phyloP scores from a whole-genome alignment of 2,329 filamentous ascomycete genomes.

The Pseudogymnoascus sp. region DNA sequence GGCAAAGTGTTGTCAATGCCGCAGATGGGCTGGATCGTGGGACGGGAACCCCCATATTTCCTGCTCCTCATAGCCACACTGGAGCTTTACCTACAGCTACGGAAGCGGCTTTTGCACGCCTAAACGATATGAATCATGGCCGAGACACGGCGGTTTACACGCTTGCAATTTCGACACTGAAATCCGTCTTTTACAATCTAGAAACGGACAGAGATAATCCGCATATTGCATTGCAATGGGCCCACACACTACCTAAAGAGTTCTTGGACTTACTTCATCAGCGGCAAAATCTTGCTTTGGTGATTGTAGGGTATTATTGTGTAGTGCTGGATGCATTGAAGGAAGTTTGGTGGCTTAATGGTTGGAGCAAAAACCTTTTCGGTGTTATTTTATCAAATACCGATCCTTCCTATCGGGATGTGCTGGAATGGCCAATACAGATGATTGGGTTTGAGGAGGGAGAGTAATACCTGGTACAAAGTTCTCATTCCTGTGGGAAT shows the following conservation, averaged over 20 bases:
- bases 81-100: neutral
- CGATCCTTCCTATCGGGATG: conserved; percentile 9
- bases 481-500: neutral
- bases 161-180: conserved; percentile 15
- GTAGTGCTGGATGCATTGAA: conserved; percentile 14
- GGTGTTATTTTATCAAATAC: conserved; percentile 8
- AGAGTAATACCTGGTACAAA: neutral
- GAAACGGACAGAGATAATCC: conserved; percentile 12
- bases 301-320: conserved; percentile 18
- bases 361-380: conserved; percentile 15
- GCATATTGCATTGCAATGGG: conserved; percentile 15
- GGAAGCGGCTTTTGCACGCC: conserved; percentile 11
- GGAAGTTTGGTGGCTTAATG: conserved; percentile 16
- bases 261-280: conserved; percentile 15
- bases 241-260: conserved; percentile 8
- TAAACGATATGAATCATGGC: conserved; percentile 14
- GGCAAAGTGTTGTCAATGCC: conserved; percentile 16
- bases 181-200: conserved; percentile 10
- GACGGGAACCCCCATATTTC: neutral
- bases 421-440: conserved; percentile 11
- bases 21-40: conserved; percentile 12
- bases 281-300: conserved; percentile 14
- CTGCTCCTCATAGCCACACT: neutral
- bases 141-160: conserved; percentile 8
- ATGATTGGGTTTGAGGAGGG: neutral